Base-by-base conservation (phyloP, 768 basidiomycete species). In the Boletellus ananas region DNA sequence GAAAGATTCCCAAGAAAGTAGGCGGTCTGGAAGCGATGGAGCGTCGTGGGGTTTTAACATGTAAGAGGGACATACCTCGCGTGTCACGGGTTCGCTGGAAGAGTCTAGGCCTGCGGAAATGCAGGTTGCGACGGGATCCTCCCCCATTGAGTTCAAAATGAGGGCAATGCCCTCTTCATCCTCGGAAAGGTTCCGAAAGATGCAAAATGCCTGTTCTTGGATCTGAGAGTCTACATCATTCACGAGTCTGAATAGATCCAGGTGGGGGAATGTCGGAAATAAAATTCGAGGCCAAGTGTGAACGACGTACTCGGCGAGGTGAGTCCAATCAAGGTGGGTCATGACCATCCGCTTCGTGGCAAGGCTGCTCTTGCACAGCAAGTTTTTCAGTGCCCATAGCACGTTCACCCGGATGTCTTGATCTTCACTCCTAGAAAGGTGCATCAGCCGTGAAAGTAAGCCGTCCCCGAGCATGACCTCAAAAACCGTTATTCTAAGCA, bases 301-400 rank as follows among this genome's bases (percentile, higher is more conserved):
- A 48, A 27, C 36, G 17, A 69, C 81, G 20, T 47, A 90, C 90
- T 68, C 67, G 13, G 72, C 62, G 1, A 95, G 67, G 13, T 74
- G 69, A 0, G 61, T 59, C 88, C 90, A 94, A 2, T 81, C 83
- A 3, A 96, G 60, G 38, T 74, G 70, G n/a, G 69, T 67, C 79
- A 91, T 87, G 13, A 93, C 78, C 50, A 74, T 70, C 36, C 70
- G 70, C 67, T 90, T 93, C 44, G 79, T 79, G 37, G 76, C 73
- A n/a, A 72, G 68, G 3, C 68, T 70, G 31, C 83, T 80, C 59
- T 84, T 85, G 63, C 79, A 79, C 2, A 91, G 63, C n/a, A 90
- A 62, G 59, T 94, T 96, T 65, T 90, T 92, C 33, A 94, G 67
- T 0, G 86, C 87, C 92, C 93, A 94, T n/a, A 94, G 61, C 0